Base-by-base conservation (phyloP, 2,329 filamentous ascomycete genomes). In the Verticillium nubilum region DNA sequence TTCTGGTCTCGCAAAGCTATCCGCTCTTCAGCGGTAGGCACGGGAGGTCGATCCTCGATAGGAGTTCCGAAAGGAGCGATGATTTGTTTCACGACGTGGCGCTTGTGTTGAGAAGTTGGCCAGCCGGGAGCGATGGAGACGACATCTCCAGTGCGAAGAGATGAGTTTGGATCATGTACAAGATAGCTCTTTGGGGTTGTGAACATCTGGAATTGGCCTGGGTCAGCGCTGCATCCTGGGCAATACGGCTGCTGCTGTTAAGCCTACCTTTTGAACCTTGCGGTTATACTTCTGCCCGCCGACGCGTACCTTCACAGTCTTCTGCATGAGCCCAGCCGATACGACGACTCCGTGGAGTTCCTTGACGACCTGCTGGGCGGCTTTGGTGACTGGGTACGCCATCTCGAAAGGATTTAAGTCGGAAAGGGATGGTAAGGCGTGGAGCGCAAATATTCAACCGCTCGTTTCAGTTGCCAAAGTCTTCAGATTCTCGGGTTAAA, bases 121-220 rank as follows among this genome's bases (percentile, higher is more conserved):
- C 82, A 87, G 59, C 86, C 87, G 5, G 86, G 81, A 7, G 80
- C 78, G 66, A 94, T 90, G 63, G 86, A 81, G 28, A 95, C 85
- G 3, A 94, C 84, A 72, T 95, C 91, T 69, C 91, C 91, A 56
- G 83, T 82, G 60, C 86, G 82, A 37, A 92, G 81, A 27, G 89
- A 92, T 66, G 86, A 84, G 72, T 85, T 85, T 28, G 91, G 91
- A 73, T 95, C 91, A 77, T 92, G 89, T 37, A 93, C 90, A 29
- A 94, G 84, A 70, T 88, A 82, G 65, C 85, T 82, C 64, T 81
- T 78, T 25, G 84, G 83, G 52, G 82, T 77, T 67, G 86, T 82
- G 73, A 89, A 93, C 76, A 82, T 78, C 86, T 89, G 65, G 33
- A n/a, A 57, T n/a, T 52, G 26, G 27, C n/a, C 27, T n/a, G 17